Evolutionary conservation across 352 stramenopile species (phyloP).

Genomic region (Phytopythium aichiense): DNA sequence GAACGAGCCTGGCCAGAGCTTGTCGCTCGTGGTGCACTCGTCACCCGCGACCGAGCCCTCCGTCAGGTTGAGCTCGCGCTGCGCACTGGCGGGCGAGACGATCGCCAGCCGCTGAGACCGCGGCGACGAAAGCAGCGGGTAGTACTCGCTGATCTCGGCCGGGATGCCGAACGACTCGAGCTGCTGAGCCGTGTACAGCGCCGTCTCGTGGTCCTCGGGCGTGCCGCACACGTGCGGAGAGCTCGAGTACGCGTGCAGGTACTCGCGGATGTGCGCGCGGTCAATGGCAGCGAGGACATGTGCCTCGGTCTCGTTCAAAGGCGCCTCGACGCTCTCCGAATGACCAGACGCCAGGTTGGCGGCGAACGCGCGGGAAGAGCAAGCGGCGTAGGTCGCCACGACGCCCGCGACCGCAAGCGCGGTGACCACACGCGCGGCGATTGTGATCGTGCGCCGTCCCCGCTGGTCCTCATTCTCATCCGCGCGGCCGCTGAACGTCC

Average conservation of each 20-base stretch:
- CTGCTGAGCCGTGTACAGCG: slow-evolving; percentile 48
- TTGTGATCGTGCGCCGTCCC: neutral
- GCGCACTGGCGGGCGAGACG: slow-evolving; percentile 25
- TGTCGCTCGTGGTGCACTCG: slow-evolving; percentile 47
- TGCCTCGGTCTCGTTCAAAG: neutral
- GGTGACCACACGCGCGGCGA: neutral
- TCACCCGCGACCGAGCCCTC: slow-evolving; percentile 55
- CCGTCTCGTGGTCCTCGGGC: slow-evolving; percentile 53
- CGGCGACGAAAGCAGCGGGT: slow-evolving; percentile 63
- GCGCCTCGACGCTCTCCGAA: neutral
- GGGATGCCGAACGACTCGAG: slow-evolving; percentile 59
- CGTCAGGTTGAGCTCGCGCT: slow-evolving; percentile 49
- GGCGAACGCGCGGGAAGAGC: neutral
- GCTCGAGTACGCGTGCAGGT: slow-evolving; percentile 42
- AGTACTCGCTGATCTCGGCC: slow-evolving; percentile 53
- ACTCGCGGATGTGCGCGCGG: slow-evolving; percentile 25
- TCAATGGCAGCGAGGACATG: slow-evolving; percentile 2
- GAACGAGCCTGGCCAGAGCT: slow-evolving; percentile 62
- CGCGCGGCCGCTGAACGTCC: slow-evolving; percentile 1
- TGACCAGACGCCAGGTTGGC: neutral
- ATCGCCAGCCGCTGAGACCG: slow-evolving; percentile 39
- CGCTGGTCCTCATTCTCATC: neutral
- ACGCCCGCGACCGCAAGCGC: neutral
- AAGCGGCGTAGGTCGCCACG: neutral
- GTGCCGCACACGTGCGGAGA: slow-evolving; percentile 40